phyloP scores from a whole-genome alignment of 2,329 filamentous ascomycete species.

The Dactylonectria macrodidyma region DNA sequence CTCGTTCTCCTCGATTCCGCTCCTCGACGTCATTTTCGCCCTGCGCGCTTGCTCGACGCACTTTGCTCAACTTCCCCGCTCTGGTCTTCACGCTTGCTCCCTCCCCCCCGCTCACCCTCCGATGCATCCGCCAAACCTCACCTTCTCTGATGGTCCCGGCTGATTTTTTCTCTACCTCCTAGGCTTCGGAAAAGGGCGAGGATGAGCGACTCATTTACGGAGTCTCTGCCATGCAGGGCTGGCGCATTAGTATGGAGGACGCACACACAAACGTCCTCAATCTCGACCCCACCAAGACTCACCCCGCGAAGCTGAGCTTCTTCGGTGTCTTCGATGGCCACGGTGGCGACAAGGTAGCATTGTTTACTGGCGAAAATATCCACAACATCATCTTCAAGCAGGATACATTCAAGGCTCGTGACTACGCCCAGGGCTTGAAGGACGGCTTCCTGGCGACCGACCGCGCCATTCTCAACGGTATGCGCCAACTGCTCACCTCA shows the following conservation, averaged over 20 bases:
- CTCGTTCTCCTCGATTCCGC: slow-evolving; percentile 2
- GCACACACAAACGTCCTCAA: slow-evolving; percentile 92
- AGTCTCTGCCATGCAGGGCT: slow-evolving; percentile 99
- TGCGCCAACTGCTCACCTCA: slow-evolving; percentile 39
- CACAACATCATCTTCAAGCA: slow-evolving; percentile 96
- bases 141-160: slow-evolving; percentile 38
- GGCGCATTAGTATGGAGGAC: slow-evolving; percentile 99
- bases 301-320: slow-evolving; percentile 86
- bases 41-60: not conserved
- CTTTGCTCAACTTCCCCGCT: slow-evolving; percentile 32
- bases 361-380: slow-evolving; percentile 93
- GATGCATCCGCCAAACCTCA: slow-evolving; percentile 33
- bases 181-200: slow-evolving; percentile 91
- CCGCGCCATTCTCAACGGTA: slow-evolving; percentile 95
- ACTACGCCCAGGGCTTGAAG: slow-evolving; percentile 96
- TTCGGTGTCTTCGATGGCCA: slow-evolving; percentile 99
- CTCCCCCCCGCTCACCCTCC: slow-evolving; percentile 24
- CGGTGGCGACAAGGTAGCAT: slow-evolving; percentile 94
- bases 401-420: slow-evolving; percentile 90
- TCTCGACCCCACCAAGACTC: slow-evolving; percentile 76
- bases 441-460: slow-evolving; percentile 98
- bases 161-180: slow-evolving; percentile 45
- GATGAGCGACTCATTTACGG: slow-evolving; percentile 95
- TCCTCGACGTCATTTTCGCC: slow-evolving; percentile 5
- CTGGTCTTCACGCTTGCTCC: slow-evolving; percentile 20